Base-by-base conservation (phyloP, 2,329 filamentous ascomycete species). In the Polytolypa hystricis region DNA sequence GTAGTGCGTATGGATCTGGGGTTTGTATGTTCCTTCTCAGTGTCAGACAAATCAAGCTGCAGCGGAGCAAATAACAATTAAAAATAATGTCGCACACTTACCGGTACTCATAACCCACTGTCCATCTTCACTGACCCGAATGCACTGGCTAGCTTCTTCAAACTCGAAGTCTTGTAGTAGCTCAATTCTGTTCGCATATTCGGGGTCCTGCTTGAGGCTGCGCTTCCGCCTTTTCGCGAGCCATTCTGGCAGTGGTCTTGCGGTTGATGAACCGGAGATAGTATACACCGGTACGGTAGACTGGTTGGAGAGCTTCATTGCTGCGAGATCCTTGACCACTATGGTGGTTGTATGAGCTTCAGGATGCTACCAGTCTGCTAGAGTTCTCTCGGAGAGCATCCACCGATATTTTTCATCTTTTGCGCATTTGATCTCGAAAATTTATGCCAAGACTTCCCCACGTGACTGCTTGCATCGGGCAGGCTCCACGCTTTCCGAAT, bases 111-210 rank as follows among this genome's bases (percentile, higher is more conserved):
- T 91, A 27, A 91, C 77, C 87, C 91, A 98, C 56, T 96, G 81
- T 33, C 89, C 89, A 73, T 98, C 91, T 40, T 94, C 87, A 50
- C 84, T 94, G 44, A 91, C 76, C 33, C 85, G 76, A 44, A 98
- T 77, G 56, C 89, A 95, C 48, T 80, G 77, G 55, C 86, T 94
- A 27, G 93, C 89, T 62, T 94, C 87, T 52, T 95, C 87, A 52
- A 98, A 96, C 55, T 93, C 87, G 59, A 98, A 98, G 56, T 98
- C 91, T 54, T 98, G 91, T 25, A 98, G 73, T 39, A 98, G 70
- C 61, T 98, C 91, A 49, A 98, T 80, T 47, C 91, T 81, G 58
- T 86, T 94, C 45, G 87, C 81, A 62, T 89, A 96, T 56, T 95
- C 89, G 42, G 82, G 71, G 55, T 96, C 89, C 48, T 89, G 79